Base-by-base conservation (phyloP, 331 rosid genomes). In the Telfairia occidentalis region DNA sequence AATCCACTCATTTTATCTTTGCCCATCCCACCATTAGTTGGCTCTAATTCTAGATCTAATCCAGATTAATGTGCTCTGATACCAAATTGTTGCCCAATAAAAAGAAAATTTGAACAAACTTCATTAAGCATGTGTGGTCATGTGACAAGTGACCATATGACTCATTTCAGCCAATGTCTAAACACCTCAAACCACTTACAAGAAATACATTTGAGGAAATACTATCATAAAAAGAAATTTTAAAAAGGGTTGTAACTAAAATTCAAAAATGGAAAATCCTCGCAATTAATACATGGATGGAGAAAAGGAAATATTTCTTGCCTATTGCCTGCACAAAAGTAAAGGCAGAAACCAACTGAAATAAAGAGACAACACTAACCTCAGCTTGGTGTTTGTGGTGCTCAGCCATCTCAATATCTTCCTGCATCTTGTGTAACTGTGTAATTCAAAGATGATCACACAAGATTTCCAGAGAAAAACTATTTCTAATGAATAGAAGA, bases 351-450 rank as follows among this genome's bases (percentile, higher is more conserved):
- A 23, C 2, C 78, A 63, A 19, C 52, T 66, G 12, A 73, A 60
- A 73, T 45, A 12, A 80, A 80, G 81, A 77, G 37, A 77, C 46
- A 75, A 76, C 79, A 86, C 96, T 79, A 54, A 95, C 99, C 93
- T 59, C 83, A 71, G 89, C 79, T 82, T 89, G 88, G 79, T 82
- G 80, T 84, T 80, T 91, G 61, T 28, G 87, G 82, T 73, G 81
- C 70, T 90, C 92, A 85, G 87, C 87, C 76, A 57, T 34, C 67
- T 72, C 63, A 75, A 90, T 83, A 55, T 89, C 92, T 3, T 76
- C 73, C 80, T 86, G 85, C 76, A 88, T 86, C 81, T 83, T 85
- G 85, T 86, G 85, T 78, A 95, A 78, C 97, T 95, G 96, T 82
- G 69, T 61, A 78, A 70, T 79, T 76, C 79, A 80, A 83, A 85